Base-by-base conservation (phyloP, 345 rosid genomes). In the Hibiscus mutabilis region DNA sequence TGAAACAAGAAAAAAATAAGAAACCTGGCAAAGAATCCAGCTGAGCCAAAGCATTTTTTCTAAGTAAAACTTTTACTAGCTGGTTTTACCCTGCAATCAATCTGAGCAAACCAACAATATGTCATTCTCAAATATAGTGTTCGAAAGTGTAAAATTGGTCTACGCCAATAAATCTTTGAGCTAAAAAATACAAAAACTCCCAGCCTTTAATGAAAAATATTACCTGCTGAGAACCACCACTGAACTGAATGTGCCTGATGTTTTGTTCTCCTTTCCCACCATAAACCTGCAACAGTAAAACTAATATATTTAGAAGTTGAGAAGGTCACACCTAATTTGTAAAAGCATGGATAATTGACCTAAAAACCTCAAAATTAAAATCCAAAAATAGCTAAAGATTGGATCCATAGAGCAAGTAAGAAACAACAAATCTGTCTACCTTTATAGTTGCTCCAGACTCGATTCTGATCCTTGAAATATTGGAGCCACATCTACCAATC, bases 371-470 rank as follows among this genome's bases (percentile, higher is more conserved):
- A 13, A 16, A 66, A 10, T 12, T 16, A 1, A 46, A 66, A 47
- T 47, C 58, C 72, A 18, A 57, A 19, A 22, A 40, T 58, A 70
- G 53, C 47, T 21, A 42, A 60, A 71, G 44, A 46, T 60, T 29
- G 63, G 49, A 52, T 46, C 52, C 25, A 63, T 25, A 53, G 40
- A 22, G 60, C 13, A 21, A 11, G 15, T 8, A 70, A 63, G 59
- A 55, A 40, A 22, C 35, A 25, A 25, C 6, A 16, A 5, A 47
- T 66, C 62, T 40, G 31, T 61, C 51, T 22, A 82, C 93, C 88
- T 88, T 88, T 75, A 88, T 82, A 42, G 65, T 81, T 59, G 93
- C 91, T 27, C 93, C 93, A 31, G 91, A 83, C 58, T 85, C 89
- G 31, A 71, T 81, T 76, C 93, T 85, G 76, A 88, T 86, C 80